These are phyloP conservation scores for Isatis tinctoria DNA, from an alignment of 345 rosid genomes.

Conservation along the genomic window DNA sequence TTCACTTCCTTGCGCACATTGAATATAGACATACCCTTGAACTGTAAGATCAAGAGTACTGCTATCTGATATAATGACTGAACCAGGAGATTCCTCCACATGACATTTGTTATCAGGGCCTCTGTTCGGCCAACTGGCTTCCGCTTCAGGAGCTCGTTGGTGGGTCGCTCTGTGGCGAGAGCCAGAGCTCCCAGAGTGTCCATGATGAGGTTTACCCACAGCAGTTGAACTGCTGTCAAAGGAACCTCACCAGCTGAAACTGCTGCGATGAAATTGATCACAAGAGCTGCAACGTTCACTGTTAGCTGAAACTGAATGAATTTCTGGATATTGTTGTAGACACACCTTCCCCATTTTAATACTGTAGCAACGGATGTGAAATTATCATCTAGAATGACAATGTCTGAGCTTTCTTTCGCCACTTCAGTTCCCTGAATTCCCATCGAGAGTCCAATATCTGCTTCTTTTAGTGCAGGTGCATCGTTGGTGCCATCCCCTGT, in stretches of 20 bases:
- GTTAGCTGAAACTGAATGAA: conserved; percentile 72
- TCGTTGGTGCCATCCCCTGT: conserved; percentile 68
- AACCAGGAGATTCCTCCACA: conserved; percentile 69
- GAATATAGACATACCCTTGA: conserved; percentile 52
- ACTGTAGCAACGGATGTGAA: conserved; percentile 56
- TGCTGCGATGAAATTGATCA: conserved; percentile 58
- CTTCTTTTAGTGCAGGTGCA: conserved; percentile 63
- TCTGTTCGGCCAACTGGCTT: conserved; percentile 48
- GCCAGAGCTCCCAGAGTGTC: conserved; percentile 69
- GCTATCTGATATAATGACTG: conserved; percentile 59
- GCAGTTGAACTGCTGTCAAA: conserved; percentile 51
- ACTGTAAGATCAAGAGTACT: conserved; percentile 50
- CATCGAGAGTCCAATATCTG: conserved; percentile 66
- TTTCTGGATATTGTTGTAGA: conserved; percentile 55
- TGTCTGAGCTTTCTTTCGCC: conserved; percentile 66
- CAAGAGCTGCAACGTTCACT: conserved; percentile 55
- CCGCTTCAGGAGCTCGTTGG: conserved; percentile 49
- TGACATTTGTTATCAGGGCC: conserved; percentile 59
- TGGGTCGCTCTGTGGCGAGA: conserved; percentile 60
- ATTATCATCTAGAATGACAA: conserved; percentile 58
- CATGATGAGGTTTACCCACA: conserved; percentile 73
- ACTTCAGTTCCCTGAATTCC: conserved; percentile 66
- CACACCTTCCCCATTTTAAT: conserved; percentile 62
- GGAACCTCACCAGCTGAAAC: conserved; percentile 59
- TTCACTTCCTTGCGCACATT: conserved; percentile 39